phyloP scores from a whole-genome alignment of 2,329 filamentous ascomycete genomes.

The Stagonosporopsis chrysanthemi region DNA sequence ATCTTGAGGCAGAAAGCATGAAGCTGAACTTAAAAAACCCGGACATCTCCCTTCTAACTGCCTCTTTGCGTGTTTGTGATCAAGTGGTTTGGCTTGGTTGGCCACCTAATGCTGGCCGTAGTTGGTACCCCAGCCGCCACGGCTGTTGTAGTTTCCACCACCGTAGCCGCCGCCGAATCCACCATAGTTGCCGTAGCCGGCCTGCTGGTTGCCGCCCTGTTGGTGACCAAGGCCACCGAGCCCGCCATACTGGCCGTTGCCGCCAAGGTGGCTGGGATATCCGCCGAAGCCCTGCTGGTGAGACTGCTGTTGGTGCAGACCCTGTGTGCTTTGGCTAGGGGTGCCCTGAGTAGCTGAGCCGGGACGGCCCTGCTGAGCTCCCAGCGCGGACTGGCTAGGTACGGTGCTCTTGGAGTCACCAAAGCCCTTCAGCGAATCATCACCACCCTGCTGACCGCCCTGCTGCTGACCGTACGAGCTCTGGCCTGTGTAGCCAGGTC shows the following conservation, averaged over 20 bases:
- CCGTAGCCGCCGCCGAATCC: slow-evolving; percentile 50
- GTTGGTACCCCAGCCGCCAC: slow-evolving; percentile 60
- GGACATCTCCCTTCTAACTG: background rate
- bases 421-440: slow-evolving; percentile 66
- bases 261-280: slow-evolving; percentile 60
- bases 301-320: slow-evolving; percentile 62
- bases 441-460: slow-evolving; percentile 58
- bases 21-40: background rate
- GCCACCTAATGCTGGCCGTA: slow-evolving; percentile 50
- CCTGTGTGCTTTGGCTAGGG: slow-evolving; percentile 60
- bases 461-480: slow-evolving; percentile 59
- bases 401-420: slow-evolving; percentile 63
- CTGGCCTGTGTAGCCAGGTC: slow-evolving; percentile 63
- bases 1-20: slow-evolving; percentile 6
- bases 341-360: slow-evolving; percentile 68
- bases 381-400: slow-evolving; percentile 66
- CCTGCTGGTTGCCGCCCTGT: slow-evolving; percentile 55
- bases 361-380: slow-evolving; percentile 66
- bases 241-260: slow-evolving; percentile 60
- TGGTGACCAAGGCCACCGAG: slow-evolving; percentile 62
- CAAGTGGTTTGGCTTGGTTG: slow-evolving; percentile 2
- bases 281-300: slow-evolving; percentile 66
- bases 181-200: slow-evolving; percentile 54
- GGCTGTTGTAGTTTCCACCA: slow-evolving; percentile 52
- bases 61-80: slow-evolving; percentile 9